Evolutionary conservation across 768 basidiomycete species (phyloP).

Genomic region (Leccinum broughii): DNA sequence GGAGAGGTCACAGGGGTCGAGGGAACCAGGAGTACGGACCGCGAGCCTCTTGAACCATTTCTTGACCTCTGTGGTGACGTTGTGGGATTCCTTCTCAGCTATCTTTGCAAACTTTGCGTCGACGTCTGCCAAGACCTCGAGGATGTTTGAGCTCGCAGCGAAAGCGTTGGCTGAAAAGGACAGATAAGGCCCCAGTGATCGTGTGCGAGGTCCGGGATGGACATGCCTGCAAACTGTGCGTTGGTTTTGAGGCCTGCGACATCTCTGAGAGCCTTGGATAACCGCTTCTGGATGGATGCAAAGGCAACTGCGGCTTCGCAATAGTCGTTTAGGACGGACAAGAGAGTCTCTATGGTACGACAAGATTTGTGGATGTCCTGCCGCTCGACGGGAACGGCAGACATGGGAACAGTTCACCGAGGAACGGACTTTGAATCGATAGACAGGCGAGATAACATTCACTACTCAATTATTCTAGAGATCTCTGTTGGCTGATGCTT

Average conservation of each 20-base stretch:
- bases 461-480: no score
- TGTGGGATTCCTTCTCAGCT: conserved; percentile 71
- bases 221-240: conserved; percentile 61
- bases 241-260: conserved; percentile 61
- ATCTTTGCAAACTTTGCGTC: conserved; percentile 75
- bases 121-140: conserved; percentile 69
- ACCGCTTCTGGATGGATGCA: conserved; percentile 69
- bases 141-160: conserved; percentile 59
- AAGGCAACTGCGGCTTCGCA: conserved; percentile 67
- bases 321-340: conserved; percentile 70
- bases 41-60: conserved; percentile 87
- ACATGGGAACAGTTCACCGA: not conserved
- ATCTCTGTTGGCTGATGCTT: not conserved
- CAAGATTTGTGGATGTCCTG: conserved; percentile 79
- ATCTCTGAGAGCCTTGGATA: conserved; percentile 70
- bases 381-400: conserved; percentile 50
- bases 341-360: conserved; percentile 69
- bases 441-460: not conserved
- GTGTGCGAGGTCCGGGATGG: not conserved
- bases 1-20: not conserved
- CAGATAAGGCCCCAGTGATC: not conserved
- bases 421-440: conserved; percentile 27
- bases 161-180: conserved; percentile 62
- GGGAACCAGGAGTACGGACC: conserved; percentile 41
- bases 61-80: conserved; percentile 65